Evolutionary conservation across 495 filamentous ascomycete genomes (phyloP).

Genomic region (Lindgomyces ingoldianus): DNA sequence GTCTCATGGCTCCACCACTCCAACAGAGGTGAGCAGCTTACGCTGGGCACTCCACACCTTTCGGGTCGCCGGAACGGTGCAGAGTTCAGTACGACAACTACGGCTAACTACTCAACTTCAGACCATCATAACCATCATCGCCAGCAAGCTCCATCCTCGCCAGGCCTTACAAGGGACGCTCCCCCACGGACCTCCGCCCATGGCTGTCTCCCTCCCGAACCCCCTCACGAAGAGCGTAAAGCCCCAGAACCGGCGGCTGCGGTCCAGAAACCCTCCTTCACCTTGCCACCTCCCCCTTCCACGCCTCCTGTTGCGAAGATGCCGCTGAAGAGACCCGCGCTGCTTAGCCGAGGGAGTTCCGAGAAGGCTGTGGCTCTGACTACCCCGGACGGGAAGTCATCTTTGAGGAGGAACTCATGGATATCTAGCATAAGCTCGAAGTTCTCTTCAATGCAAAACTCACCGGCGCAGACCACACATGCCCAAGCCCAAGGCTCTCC

Average conservation of each 20-base stretch:
- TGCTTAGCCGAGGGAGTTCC: conserved; percentile 40
- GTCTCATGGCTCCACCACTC: conserved; percentile 72
- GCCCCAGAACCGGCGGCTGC: conserved; percentile 9
- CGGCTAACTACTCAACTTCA: not conserved
- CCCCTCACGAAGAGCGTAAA: conserved; percentile 26
- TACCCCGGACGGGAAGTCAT: conserved; percentile 18
- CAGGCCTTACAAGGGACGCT: conserved; percentile 31
- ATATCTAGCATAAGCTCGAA: conserved; percentile 90
- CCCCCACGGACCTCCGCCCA: conserved; percentile 36
- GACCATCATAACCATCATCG: conserved; percentile 33
- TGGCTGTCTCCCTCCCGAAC: conserved; percentile 30
- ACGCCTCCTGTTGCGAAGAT: conserved; percentile 39
- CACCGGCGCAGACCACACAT: conserved; percentile 34
- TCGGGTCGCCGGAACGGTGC: not conserved
- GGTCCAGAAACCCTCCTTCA: conserved; percentile 1
- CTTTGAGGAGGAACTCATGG: conserved; percentile 73
- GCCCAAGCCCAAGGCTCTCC: conserved; percentile 30
- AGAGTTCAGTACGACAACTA: not conserved
- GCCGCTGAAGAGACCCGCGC: conserved; percentile 34
- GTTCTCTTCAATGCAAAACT: conserved; percentile 60
- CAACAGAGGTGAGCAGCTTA: conserved; percentile 56
- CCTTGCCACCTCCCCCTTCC: conserved; percentile 28
- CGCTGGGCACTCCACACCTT: not conserved
- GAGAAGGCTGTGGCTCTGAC: conserved; percentile 43
- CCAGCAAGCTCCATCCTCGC: conserved; percentile 37